These are phyloP conservation scores for Lophiotrema nucula DNA, from an alignment of 495 filamentous ascomycete genomes.

Conservation along the genomic window DNA sequence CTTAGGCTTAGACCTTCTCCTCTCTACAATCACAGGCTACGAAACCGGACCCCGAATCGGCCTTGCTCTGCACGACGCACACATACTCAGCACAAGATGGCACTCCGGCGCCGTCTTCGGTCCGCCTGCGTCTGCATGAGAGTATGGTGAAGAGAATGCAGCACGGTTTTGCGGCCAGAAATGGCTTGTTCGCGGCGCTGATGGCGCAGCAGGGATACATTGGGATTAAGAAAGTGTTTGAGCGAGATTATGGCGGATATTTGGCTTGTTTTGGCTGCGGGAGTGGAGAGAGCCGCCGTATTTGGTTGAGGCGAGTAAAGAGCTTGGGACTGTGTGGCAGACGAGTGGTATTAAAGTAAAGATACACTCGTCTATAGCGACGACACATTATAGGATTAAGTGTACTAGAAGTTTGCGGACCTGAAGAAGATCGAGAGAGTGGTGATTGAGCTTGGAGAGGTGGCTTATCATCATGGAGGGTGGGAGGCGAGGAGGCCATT, in stretches of 20 bases:
- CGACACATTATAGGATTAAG: constrained; percentile 41
- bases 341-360: constrained; percentile 44
- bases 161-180: constrained; percentile 50
- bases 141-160: constrained; percentile 49
- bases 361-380: constrained; percentile 45
- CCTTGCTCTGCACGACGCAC: constrained; percentile 41
- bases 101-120: constrained; percentile 51
- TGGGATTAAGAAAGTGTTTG: constrained; percentile 49
- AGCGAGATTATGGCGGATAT: constrained; percentile 48
- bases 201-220: constrained; percentile 43
- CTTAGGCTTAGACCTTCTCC: constrained; percentile 37
- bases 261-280: constrained; percentile 44
- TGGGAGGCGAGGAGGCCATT: constrained; percentile 44
- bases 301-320: constrained; percentile 36
- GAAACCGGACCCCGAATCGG: constrained; percentile 48
- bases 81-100: constrained; percentile 47
- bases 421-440: constrained; percentile 38
- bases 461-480: constrained; percentile 43
- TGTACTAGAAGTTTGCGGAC: constrained; percentile 1
- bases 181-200: constrained; percentile 46
- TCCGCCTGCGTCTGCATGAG: constrained; percentile 44
- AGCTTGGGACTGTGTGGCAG: constrained; percentile 45
- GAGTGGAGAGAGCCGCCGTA: constrained; percentile 38
- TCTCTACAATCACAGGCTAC: constrained; percentile 43
- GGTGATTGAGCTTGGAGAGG: constrained; percentile 37